Evolutionary conservation across 2,329 filamentous ascomycete genomes (phyloP), one percentile per base, ranked within the genome.

Genomic region (Zopfia rhizophila): DNA sequence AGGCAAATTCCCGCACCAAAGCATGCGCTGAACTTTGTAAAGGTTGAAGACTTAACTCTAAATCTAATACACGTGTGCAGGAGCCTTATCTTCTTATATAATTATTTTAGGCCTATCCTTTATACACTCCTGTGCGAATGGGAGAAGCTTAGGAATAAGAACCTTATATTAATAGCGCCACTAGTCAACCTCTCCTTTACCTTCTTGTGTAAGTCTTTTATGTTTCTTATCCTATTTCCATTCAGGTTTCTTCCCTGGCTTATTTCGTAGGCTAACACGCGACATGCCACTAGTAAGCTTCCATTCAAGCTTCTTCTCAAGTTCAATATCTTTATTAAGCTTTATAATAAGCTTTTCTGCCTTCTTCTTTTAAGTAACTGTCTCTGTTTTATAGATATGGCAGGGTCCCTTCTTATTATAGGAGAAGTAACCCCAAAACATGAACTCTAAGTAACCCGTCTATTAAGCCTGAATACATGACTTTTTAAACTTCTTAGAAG

Each of bases 71-170:
- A 12, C 19, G 35, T 49, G 25, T 23, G 44, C 17, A 13, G 38
- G 47, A 13, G 48, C 49, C 21, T 55, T 55, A 30, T 52, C 39
- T 16, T 55, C 48, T 42, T 41, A 23, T 10, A 55, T 18, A n/a
- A 53, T 3, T 31, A 35, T 55, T 13, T 19, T 10, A 36, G 12
- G 53, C 13, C 40, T 17, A 12, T 48, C 29, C 27, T 18, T 46
- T 10, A 27, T 23, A 22, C 33, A 51, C 40, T 47, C 27, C 24
- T 51, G 37, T 23, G 50, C 38, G 40, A 55, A 55, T 24, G 36
- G 45, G 18, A 52, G 13, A 5, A 56, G 22, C 35, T 48, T 57
- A 33, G n/a, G 38, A 10, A 17, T 3, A n/a, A 48, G 16, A 12
- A 56, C 36, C 28, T 23, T 11, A n/a, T 24, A 13, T 16, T 45